Conservation (phyloP, 2,329 filamentous ascomycete species). For the Nigrospora osmanthi region DNA sequence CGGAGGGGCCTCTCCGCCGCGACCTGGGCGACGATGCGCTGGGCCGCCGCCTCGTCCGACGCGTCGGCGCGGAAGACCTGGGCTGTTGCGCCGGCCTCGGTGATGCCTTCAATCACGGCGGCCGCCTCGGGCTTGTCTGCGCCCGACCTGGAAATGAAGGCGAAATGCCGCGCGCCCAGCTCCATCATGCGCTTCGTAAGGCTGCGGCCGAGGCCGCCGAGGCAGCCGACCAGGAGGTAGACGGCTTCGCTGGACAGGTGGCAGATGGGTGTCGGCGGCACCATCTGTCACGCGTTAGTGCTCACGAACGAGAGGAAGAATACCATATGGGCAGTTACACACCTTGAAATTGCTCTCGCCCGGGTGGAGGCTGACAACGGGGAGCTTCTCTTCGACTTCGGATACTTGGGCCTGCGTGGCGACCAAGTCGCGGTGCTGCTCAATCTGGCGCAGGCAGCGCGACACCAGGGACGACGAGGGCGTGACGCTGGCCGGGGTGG, state of each 20-base stretch:
- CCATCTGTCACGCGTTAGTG: background rate
- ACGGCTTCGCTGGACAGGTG: conserved; percentile 8
- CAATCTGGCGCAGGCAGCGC: background rate
- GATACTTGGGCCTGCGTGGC: background rate
- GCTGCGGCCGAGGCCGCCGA: conserved; percentile 26
- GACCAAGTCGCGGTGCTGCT: background rate
- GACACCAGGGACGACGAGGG: background rate
- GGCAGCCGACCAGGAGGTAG: conserved; percentile 27
- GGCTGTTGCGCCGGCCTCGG: conserved; percentile 4
- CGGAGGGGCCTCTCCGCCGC: conserved; percentile 7
- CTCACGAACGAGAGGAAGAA: too few species aligned
- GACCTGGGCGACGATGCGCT: conserved; percentile 4
- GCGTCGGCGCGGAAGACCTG: conserved; percentile 8
- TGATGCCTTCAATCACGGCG: conserved; percentile 5
- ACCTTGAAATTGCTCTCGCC: too few species aligned
- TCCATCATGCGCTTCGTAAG: conserved; percentile 24
- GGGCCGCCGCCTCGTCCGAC: conserved; percentile 3
- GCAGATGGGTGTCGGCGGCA: background rate
- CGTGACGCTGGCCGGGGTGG: background rate
- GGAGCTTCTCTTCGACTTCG: too few species aligned
- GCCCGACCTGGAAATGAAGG: conserved; percentile 24
- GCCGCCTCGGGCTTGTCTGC: conserved; percentile 15
- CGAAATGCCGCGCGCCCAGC: conserved; percentile 21
- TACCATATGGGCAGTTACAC: too few species aligned
- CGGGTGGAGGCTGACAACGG: too few species aligned